phyloP scores from a whole-genome alignment of 148 eudicot species.

The Pharnaceum exiguum region DNA sequence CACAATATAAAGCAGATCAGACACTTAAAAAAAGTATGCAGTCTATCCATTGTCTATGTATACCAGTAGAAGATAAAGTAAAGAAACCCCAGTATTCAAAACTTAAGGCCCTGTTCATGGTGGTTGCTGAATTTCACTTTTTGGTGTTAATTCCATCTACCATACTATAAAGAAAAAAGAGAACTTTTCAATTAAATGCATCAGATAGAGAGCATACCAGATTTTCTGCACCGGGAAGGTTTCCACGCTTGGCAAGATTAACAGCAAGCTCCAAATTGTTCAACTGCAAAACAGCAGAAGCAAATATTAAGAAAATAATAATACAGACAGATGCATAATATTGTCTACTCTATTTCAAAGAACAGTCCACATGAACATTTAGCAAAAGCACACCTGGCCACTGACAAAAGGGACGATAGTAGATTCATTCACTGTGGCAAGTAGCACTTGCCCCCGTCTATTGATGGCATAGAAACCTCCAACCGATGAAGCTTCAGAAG shows the following conservation, averaged over 20 bases:
- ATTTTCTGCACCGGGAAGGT: constrained; percentile 97
- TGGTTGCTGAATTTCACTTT: no score
- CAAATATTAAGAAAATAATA: no score
- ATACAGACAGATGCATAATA: no score
- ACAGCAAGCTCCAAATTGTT: constrained; percentile 98
- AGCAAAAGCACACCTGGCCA: constrained; percentile 62
- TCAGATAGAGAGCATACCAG: constrained; percentile 39
- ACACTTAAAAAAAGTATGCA: no score
- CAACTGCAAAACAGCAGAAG: constrained; percentile 46
- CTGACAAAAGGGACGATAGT: constrained; percentile 91
- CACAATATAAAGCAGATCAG: no score
- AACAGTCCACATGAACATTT: not conserved
- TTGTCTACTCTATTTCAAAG: not conserved
- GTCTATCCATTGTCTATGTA: no score
- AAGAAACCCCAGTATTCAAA: no score
- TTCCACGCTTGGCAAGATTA: constrained; percentile 97
- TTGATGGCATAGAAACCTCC: constrained; percentile 98
- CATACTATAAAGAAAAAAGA: not conserved
- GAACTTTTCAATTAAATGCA: not conserved
- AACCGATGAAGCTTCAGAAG: constrained; percentile 81
- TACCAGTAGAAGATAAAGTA: no score
- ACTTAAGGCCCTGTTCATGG: no score
- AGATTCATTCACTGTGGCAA: constrained; percentile 90
- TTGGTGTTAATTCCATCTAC: no score
- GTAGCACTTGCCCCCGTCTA: constrained; percentile 89